Percentiles rank a stretch among this genome's conserved stretches.
Evolutionary conservation across 164 flowering plant species (phyloP).

Genomic region (Vitis amurensis): DNA sequence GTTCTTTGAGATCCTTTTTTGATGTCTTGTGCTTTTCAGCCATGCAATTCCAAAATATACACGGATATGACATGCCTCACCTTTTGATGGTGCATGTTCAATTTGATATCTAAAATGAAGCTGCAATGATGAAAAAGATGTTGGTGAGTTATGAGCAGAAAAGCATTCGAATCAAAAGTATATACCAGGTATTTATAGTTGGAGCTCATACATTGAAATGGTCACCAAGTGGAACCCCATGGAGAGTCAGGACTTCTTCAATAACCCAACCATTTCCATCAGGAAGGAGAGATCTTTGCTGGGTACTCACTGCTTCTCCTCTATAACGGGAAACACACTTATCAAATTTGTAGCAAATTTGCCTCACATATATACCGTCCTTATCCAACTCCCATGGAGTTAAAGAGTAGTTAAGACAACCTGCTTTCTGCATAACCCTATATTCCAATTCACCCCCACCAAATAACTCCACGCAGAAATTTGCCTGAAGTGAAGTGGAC

Average conservation of each 20-base stretch:
- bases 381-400: constrained; percentile 87
- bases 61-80: constrained; percentile 53
- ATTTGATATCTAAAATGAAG: constrained; percentile 78
- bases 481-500: constrained; percentile 36
- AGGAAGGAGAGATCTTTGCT: constrained; percentile 65
- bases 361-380: constrained; percentile 72
- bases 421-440: constrained; percentile 75
- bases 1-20: constrained; percentile 77
- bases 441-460: constrained; percentile 73
- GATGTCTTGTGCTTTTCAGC: constrained; percentile 78
- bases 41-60: constrained; percentile 78
- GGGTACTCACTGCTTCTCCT: constrained; percentile 88
- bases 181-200: background rate
- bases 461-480: constrained; percentile 68
- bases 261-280: constrained; percentile 74
- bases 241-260: constrained; percentile 89
- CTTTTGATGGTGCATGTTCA: constrained; percentile 63
- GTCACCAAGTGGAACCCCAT: constrained; percentile 88
- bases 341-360: constrained; percentile 67
- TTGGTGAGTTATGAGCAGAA: background rate
- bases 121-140: constrained; percentile 43
- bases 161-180: background rate
- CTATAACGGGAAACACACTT: constrained; percentile 66
- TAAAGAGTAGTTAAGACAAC: constrained; percentile 70
- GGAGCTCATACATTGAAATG: constrained; percentile 64